Evolutionary conservation across 2,329 filamentous ascomycete genomes (phyloP).

Genomic region (Trichophyton simii): DNA sequence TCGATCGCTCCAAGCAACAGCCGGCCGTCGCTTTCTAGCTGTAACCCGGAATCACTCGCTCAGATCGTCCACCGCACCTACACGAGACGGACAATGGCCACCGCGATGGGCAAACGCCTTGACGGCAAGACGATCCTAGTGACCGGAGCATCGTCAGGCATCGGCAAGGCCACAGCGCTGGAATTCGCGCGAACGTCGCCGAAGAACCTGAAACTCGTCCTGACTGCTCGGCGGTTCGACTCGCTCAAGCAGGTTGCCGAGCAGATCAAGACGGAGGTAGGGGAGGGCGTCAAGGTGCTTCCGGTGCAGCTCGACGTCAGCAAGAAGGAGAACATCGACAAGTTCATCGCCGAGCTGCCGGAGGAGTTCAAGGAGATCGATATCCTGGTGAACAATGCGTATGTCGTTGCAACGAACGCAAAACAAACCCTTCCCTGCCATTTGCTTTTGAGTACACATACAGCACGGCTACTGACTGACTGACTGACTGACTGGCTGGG

Average conservation of each 20-base stretch:
- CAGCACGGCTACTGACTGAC: background rate
- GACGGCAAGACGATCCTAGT: conserved; percentile 85
- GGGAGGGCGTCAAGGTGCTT: conserved; percentile 66
- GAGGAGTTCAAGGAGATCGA: conserved; percentile 75
- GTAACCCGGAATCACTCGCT: background rate
- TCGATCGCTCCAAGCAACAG: background rate
- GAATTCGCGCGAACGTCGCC: conserved; percentile 85
- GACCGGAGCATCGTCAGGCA: conserved; percentile 86
- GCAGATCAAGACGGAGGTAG: conserved; percentile 65
- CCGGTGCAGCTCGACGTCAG: conserved; percentile 80
- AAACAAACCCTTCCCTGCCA: no score
- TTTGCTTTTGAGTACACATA: no score
- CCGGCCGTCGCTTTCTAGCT: background rate
- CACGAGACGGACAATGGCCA: conserved; percentile 43
- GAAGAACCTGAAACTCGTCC: conserved; percentile 64
- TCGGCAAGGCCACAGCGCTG: conserved; percentile 61
- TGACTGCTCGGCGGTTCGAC: conserved; percentile 80
- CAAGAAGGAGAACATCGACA: conserved; percentile 58
- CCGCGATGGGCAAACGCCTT: conserved; percentile 68
- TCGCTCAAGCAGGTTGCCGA: conserved; percentile 60
- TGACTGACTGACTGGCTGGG: background rate
- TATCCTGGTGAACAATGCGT: conserved; percentile 94
- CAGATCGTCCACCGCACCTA: conserved; percentile 11
- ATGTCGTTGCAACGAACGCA: conserved; percentile 22
- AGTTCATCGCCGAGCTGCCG: conserved; percentile 61